Evolutionary conservation across 176 grass and related monocot species (phyloP).

Genomic region (Triticum timopheevii): DNA sequence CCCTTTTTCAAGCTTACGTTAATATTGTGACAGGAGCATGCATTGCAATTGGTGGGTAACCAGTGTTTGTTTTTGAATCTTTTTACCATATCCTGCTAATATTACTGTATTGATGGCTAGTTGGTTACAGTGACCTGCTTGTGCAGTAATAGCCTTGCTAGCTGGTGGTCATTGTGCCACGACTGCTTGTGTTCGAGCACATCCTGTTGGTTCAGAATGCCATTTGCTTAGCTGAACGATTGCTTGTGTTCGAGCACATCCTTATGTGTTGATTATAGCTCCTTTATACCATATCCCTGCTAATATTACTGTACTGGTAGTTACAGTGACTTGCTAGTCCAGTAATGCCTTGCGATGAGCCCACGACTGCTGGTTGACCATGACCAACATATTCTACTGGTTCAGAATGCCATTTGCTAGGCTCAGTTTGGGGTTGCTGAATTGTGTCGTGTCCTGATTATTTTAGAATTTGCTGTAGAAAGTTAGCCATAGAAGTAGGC

Average conservation of each 20-base stretch:
- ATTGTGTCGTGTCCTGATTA: neutral
- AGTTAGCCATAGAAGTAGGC: neutral
- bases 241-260: neutral
- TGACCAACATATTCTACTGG: neutral
- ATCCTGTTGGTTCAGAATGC: constrained; percentile 4
- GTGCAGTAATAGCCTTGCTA: neutral
- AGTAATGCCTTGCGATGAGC: neutral
- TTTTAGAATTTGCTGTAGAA: neutral
- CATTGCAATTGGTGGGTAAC: constrained; percentile 78
- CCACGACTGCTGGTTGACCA: neutral
- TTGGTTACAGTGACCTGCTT: neutral
- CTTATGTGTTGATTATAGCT: constrained; percentile 7
- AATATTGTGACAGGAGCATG: constrained; percentile 90
- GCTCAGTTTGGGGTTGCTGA: neutral
- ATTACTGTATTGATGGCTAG: constrained; percentile 6
- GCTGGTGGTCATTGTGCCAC: neutral
- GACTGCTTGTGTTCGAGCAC: neutral
- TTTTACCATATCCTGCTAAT: neutral
- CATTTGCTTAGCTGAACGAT: neutral
- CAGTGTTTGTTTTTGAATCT: constrained; percentile 21
- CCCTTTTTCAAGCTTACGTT: constrained; percentile 90
- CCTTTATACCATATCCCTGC: neutral
- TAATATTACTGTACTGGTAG: constrained; percentile 5
- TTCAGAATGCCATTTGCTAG: neutral
- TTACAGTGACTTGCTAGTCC: neutral